Evolutionary conservation across 2,329 filamentous ascomycete genomes (phyloP).

Genomic region (Plenodomus lindquistii): DNA sequence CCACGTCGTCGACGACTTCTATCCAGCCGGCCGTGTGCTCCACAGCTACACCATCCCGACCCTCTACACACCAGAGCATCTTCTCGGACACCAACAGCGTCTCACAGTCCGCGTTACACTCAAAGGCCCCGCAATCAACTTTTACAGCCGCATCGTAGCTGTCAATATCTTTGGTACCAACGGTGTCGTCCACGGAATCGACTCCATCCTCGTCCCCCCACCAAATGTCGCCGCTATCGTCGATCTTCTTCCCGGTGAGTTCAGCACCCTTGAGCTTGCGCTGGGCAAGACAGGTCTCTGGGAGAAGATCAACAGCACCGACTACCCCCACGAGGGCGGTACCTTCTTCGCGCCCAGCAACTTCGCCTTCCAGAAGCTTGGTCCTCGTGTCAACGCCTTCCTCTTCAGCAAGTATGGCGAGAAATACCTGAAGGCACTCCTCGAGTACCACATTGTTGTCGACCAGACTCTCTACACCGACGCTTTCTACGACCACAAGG

Average conservation of each 20-base stretch:
- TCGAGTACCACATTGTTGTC: conserved; percentile 77
- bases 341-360: conserved; percentile 85
- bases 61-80: conserved; percentile 62
- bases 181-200: conserved; percentile 78
- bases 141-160: conserved; percentile 71
- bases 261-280: conserved; percentile 78
- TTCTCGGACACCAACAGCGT: conserved; percentile 62
- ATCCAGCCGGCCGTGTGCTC: conserved; percentile 68
- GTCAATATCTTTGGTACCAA: conserved; percentile 75
- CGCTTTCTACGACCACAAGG: conserved; percentile 65
- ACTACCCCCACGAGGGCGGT: conserved; percentile 59
- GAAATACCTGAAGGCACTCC: conserved; percentile 75
- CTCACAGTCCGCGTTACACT: conserved; percentile 68
- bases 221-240: conserved; percentile 68
- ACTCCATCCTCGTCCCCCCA: conserved; percentile 76
- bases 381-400: conserved; percentile 75
- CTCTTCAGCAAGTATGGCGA: conserved; percentile 76
- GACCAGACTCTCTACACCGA: conserved; percentile 83
- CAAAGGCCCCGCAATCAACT: conserved; percentile 73
- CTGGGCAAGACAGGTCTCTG: conserved; percentile 74
- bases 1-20: conserved; percentile 71
- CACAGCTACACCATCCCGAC: conserved; percentile 76
- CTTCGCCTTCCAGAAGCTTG: conserved; percentile 75
- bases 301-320: conserved; percentile 59
- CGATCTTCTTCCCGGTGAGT: conserved; percentile 66